phyloP scores from a whole-genome alignment of 768 basidiomycete genomes.

The Trametes cubensis region DNA sequence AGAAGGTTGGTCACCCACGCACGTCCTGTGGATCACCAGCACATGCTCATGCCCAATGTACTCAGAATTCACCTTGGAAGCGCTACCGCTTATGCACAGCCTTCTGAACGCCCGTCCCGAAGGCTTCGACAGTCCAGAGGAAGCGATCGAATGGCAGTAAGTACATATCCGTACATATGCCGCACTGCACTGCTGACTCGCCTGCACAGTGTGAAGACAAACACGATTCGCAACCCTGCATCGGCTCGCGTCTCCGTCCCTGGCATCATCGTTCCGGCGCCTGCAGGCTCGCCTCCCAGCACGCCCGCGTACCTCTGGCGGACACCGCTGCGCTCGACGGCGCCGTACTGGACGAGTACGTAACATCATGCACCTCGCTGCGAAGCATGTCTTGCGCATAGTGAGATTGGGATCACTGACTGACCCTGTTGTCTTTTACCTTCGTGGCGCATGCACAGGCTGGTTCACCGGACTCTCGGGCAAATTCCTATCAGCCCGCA shows the following conservation, averaged over 20 bases:
- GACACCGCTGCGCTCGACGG: conserved; percentile 80
- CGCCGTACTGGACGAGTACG: conserved; percentile 88
- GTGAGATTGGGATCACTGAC: too few relatives aligned
- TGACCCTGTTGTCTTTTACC: too few relatives aligned
- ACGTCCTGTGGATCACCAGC: background rate
- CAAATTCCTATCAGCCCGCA: conserved; percentile 75
- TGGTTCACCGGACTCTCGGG: conserved; percentile 88
- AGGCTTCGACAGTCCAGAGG: conserved; percentile 80
- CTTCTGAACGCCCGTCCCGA: conserved; percentile 85
- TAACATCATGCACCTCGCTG: conserved; percentile 15
- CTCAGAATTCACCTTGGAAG: conserved; percentile 88
- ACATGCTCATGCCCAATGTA: background rate
- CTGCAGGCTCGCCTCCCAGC: conserved; percentile 38
- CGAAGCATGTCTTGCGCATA: background rate
- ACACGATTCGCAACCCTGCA: conserved; percentile 75
- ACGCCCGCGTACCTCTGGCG: conserved; percentile 69
- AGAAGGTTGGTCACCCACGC: conserved; percentile 20
- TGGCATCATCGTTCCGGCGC: conserved; percentile 59
- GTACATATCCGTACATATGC: conserved; percentile 35
- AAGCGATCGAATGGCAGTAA: conserved; percentile 96
- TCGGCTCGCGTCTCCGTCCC: conserved; percentile 94
- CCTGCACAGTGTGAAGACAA: conserved; percentile 65
- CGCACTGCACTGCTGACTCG: background rate
- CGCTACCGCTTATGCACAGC: conserved; percentile 88
- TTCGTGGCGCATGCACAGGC: conserved; percentile 46